These are phyloP conservation scores for Malassezia pachydermatis DNA, from an alignment of 1,284 basidiomycete species.

Conservation along the genomic window DNA sequence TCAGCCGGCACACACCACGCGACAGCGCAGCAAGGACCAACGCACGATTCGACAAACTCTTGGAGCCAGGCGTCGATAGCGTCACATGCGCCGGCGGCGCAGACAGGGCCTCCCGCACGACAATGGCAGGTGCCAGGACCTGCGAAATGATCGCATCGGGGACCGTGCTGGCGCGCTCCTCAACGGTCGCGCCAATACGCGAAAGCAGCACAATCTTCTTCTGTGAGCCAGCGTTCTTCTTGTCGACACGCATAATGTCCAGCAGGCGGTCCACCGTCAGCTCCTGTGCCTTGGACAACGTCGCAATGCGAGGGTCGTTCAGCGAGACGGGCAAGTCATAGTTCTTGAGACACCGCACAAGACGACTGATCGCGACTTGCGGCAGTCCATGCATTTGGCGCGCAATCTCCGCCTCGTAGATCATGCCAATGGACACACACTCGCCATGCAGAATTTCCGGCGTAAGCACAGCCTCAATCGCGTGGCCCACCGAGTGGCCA, in stretches of 20 bases:
- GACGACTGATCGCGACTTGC: slow-evolving; percentile 41
- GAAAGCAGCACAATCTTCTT: slow-evolving; percentile 91
- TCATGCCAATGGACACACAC: slow-evolving; percentile 46
- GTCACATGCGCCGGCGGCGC: slow-evolving; percentile 52
- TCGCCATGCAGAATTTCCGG: slow-evolving; percentile 47
- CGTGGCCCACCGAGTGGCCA: slow-evolving; percentile 46
- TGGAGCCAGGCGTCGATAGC: slow-evolving; percentile 87
- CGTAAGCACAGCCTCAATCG: slow-evolving; percentile 46
- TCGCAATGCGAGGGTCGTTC: slow-evolving; percentile 43
- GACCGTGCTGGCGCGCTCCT: slow-evolving; percentile 80
- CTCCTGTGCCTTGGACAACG: slow-evolving; percentile 60
- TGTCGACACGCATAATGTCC: slow-evolving; percentile 86
- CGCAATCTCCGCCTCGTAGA: slow-evolving; percentile 45
- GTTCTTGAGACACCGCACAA: slow-evolving; percentile 37
- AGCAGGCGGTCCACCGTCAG: slow-evolving; percentile 73
- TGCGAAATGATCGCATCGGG: slow-evolving; percentile 46
- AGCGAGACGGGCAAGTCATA: slow-evolving; percentile 44
- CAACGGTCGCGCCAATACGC: slow-evolving; percentile 80
- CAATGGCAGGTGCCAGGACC: slow-evolving; percentile 58
- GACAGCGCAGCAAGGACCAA: slow-evolving; percentile 86
- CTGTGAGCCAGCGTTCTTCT: slow-evolving; percentile 79
- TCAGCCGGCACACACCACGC: slow-evolving; percentile 73
- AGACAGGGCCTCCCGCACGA: slow-evolving; percentile 23
- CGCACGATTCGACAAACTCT: slow-evolving; percentile 92
- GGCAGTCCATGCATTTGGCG: slow-evolving; percentile 38